Percentiles rank a stretch among this genome's conserved stretches.
These are phyloP conservation scores for Phytophthora ohioensis DNA, from an alignment of 352 stramenopile species.

Conservation along the genomic window DNA sequence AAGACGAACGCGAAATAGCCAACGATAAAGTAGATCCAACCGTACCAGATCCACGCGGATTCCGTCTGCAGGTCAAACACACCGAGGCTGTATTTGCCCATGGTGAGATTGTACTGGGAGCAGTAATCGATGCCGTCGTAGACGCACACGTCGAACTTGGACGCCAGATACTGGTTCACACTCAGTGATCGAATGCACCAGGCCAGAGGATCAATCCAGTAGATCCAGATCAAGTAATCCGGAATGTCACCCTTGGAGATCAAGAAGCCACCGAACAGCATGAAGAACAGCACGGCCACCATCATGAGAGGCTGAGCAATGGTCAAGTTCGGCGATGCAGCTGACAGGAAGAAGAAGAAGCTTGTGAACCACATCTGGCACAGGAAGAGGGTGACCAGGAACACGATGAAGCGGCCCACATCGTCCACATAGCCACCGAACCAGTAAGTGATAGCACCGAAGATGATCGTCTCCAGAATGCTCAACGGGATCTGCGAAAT, in stretches of 20 bases:
- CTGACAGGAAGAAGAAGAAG: conserved; percentile 77
- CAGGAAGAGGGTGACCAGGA: conserved; percentile 69
- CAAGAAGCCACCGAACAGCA: conserved; percentile 79
- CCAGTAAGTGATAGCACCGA: conserved; percentile 90
- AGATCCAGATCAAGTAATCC: conserved; percentile 75
- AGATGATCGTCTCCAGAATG: conserved; percentile 80
- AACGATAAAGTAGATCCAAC: conserved; percentile 56
- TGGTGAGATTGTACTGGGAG: conserved; percentile 31
- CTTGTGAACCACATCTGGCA: conserved; percentile 74
- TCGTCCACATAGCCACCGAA: conserved; percentile 78
- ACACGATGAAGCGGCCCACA: conserved; percentile 59
- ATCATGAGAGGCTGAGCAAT: conserved; percentile 73
- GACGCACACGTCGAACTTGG: conserved; percentile 52
- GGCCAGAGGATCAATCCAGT: conserved; percentile 79
- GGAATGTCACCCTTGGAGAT: conserved; percentile 66
- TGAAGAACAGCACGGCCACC: conserved; percentile 68
- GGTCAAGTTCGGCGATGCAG: conserved; percentile 51
- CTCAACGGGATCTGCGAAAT: conserved; percentile 59
- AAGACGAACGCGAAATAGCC: conserved; percentile 46
- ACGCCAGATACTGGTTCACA: conserved; percentile 67
- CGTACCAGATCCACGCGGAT: conserved; percentile 61
- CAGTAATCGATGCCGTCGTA: conserved; percentile 68
- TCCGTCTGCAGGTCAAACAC: conserved; percentile 59
- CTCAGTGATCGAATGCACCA: conserved; percentile 69
- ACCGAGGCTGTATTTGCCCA: conserved; percentile 59